Evolutionary conservation across 1,284 basidiomycete genomes (phyloP).

Genomic region (Earliella scabrosa): DNA sequence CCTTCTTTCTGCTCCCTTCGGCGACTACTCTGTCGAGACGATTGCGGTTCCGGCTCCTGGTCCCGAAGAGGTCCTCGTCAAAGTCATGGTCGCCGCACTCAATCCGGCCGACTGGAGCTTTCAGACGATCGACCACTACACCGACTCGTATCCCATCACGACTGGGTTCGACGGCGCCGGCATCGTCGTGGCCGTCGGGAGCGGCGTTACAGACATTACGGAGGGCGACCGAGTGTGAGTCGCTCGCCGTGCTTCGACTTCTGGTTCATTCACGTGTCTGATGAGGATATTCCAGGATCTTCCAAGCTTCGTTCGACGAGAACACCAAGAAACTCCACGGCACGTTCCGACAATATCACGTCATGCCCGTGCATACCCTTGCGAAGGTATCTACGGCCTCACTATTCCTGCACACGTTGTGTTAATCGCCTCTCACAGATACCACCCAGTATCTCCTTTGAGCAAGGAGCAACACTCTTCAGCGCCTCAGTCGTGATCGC

Average conservation of each 20-base stretch:
- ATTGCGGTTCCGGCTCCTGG: slow-evolving; percentile 34
- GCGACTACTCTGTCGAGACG: slow-evolving; percentile 17
- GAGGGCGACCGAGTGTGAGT: slow-evolving; percentile 3
- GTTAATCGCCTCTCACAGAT: slow-evolving; percentile 24
- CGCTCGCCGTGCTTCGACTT: too few species aligned
- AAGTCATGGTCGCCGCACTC: background rate
- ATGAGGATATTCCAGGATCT: background rate
- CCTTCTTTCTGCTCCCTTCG: background rate
- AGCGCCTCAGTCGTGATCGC: slow-evolving; percentile 30
- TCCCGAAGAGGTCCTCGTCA: slow-evolving; percentile 31
- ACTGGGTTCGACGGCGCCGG: background rate
- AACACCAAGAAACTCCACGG: slow-evolving; percentile 46
- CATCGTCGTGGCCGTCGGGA: background rate
- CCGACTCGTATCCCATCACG: background rate
- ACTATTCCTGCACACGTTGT: too few species aligned
- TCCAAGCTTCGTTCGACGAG: background rate
- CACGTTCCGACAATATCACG: slow-evolving; percentile 43
- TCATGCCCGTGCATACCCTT: background rate
- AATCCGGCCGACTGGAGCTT: slow-evolving; percentile 1
- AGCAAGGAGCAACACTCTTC: slow-evolving; percentile 35
- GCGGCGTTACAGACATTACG: background rate
- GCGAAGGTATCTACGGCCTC: slow-evolving; percentile 8
- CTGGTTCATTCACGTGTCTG: too few species aligned
- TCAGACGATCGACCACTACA: background rate
- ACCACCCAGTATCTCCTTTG: slow-evolving; percentile 28